Base-by-base conservation (phyloP, 768 basidiomycete species). In the Cystobasidium ongulense region DNA sequence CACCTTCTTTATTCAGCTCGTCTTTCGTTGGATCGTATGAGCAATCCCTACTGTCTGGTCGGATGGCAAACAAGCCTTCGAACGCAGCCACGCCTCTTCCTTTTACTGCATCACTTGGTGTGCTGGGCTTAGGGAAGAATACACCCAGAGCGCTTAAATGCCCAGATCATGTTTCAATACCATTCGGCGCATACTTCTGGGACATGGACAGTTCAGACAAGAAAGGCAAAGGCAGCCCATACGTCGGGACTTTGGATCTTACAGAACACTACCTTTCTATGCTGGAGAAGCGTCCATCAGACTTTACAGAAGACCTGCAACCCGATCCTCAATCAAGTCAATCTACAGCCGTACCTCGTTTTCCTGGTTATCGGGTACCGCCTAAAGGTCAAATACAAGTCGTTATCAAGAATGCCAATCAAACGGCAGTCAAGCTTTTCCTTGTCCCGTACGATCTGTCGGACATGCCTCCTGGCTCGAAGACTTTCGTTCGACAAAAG, bases 381-480 rank as follows among this genome's bases (percentile, higher is more conserved):
- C 75, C 59, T 0, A 75, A 78, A 38, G 81, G 81, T 25, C 80
- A 80, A 57, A 38, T 81, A 23, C 81, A 81, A 65, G 70, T 81
- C 38, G 77, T 81, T 72, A 75, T 81, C 68, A 79, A 79, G 68
- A 81, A 81, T 64, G 67, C 76, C 27, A 76, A 78, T 35, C 75
- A 76, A 18, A 80, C 80, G 13, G 76, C 79, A 25, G 77, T 81
- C 76, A 80, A 80, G 71, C 74, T 81, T 13, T 80, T 81, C 63
- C 67, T 81, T 36, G 67, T 81, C 13, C 80, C 80, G 0, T 81
- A 81, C 76, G 81, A 81, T 59, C 70, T 81, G 21, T 74, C 73
- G 13, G 79, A 77, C 1, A 78, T 81, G 75, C 78, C 78, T 0
- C 36, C 52, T 11, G 80, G 80, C 1, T 71, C 78, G 0, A 77